phyloP scores from a whole-genome alignment of 208 protist genomes.

The Leishmania tropica region DNA sequence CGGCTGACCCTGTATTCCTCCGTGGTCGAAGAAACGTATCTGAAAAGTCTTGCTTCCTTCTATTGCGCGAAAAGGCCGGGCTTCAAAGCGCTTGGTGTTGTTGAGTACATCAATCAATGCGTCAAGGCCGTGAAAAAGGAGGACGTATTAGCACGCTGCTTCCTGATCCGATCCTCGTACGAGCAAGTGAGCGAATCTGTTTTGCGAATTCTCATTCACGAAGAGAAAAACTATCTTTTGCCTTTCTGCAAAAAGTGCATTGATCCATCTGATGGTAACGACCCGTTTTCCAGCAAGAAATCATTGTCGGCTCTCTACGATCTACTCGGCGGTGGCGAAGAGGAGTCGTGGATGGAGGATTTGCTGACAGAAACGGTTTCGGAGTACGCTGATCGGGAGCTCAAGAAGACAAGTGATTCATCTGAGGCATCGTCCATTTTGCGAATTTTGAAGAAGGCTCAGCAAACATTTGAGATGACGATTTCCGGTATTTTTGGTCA shows the following conservation, averaged over 20 bases:
- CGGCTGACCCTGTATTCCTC: slow-evolving; percentile 53
- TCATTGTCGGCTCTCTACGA: slow-evolving; percentile 35
- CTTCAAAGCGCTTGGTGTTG: slow-evolving; percentile 41
- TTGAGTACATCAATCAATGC: slow-evolving; percentile 50
- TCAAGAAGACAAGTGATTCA: slow-evolving; percentile 13
- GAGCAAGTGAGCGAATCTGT: slow-evolving; percentile 45
- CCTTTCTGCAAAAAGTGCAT: slow-evolving; percentile 38
- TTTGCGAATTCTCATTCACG: slow-evolving; percentile 49
- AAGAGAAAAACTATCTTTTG: slow-evolving; percentile 51
- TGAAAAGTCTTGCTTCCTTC: slow-evolving; percentile 39
- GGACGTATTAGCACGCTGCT: slow-evolving; percentile 45
- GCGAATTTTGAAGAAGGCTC: slow-evolving; percentile 20
- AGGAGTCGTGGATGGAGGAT: slow-evolving; percentile 43
- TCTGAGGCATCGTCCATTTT: slow-evolving; percentile 17
- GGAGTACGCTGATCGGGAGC: slow-evolving; percentile 22
- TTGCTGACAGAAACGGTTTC: slow-evolving; percentile 27
- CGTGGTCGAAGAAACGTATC: slow-evolving; percentile 69
- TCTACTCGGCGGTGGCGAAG: slow-evolving; percentile 29
- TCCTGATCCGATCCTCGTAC: slow-evolving; percentile 61
- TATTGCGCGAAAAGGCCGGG: slow-evolving; percentile 37
- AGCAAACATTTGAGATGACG: slow-evolving; percentile 22
- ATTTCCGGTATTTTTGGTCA: slow-evolving; percentile 25
- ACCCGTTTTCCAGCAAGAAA: slow-evolving; percentile 14
- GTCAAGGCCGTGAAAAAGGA: slow-evolving; percentile 47
- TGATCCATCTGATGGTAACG: slow-evolving; percentile 20